Percentiles rank a stretch among this genome's conserved stretches.
phyloP scores from a whole-genome alignment of 495 filamentous ascomycete genomes.

The Hypoxylon fragiforme region DNA sequence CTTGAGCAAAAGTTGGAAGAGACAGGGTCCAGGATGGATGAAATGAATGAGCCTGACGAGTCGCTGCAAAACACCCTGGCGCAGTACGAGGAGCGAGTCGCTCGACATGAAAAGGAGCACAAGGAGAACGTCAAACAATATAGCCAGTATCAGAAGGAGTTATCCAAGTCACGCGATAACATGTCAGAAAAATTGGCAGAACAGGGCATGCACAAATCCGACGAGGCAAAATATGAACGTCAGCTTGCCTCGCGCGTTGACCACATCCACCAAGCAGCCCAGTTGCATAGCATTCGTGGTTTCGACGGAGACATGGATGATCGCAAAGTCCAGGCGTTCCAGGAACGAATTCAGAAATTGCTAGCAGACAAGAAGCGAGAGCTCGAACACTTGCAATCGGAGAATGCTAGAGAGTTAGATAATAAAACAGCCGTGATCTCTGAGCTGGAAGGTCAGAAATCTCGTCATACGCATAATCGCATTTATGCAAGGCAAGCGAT shows the following conservation, averaged over 20 bases:
- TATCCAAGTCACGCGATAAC: slow-evolving; percentile 59
- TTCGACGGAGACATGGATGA: slow-evolving; percentile 81
- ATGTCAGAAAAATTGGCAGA: slow-evolving; percentile 78
- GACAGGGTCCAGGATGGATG: slow-evolving; percentile 68
- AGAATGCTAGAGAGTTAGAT: slow-evolving; percentile 70
- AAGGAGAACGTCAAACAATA: slow-evolving; percentile 64
- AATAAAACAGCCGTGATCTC: slow-evolving; percentile 67
- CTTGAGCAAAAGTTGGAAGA: slow-evolving; percentile 64
- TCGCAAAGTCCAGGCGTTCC: slow-evolving; percentile 71
- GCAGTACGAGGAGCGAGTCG: slow-evolving; percentile 75
- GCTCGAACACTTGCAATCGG: slow-evolving; percentile 71
- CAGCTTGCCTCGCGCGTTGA: slow-evolving; percentile 68
- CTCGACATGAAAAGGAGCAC: slow-evolving; percentile 63
- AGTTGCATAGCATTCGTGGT: slow-evolving; percentile 79
- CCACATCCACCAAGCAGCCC: slow-evolving; percentile 77
- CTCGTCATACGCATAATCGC: slow-evolving; percentile 70
- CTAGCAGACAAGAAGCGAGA: slow-evolving; percentile 75
- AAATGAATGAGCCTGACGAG: slow-evolving; percentile 77
- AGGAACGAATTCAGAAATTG: slow-evolving; percentile 72
- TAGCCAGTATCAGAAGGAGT: slow-evolving; percentile 62
- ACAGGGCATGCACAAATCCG: slow-evolving; percentile 78
- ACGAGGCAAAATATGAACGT: slow-evolving; percentile 82
- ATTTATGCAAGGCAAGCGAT: slow-evolving; percentile 70
- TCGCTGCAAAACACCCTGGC: slow-evolving; percentile 75
- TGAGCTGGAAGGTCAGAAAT: slow-evolving; percentile 68